These are phyloP conservation scores for Moniliella sp. DNA, from an alignment of 1,284 basidiomycete genomes.

Conservation along the genomic window DNA sequence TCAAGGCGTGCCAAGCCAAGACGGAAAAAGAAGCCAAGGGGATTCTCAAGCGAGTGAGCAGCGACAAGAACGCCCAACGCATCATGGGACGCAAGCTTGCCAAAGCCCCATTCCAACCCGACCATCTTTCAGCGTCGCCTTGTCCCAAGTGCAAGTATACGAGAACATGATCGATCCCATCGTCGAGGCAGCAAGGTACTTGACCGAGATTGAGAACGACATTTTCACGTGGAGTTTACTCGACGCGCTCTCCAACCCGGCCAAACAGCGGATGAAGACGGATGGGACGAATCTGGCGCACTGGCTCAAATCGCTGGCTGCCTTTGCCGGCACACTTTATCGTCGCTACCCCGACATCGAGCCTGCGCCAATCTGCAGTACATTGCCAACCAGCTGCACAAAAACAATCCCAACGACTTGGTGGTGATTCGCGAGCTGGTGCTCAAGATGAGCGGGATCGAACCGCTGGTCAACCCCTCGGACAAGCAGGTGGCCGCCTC, in stretches of 20 bases:
- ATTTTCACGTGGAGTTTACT: slow-evolving; percentile 70
- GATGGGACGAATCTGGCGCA: slow-evolving; percentile 76
- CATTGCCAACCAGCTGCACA: slow-evolving; percentile 59
- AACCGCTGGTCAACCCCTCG: slow-evolving; percentile 45
- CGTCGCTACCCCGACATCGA: slow-evolving; percentile 54
- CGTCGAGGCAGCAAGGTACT: slow-evolving; percentile 56
- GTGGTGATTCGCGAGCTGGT: slow-evolving; percentile 76
- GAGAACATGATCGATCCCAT: slow-evolving; percentile 78
- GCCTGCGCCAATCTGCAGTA: slow-evolving; percentile 67
- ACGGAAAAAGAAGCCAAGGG: slow-evolving; percentile 38
- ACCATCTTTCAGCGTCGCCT: slow-evolving; percentile 67
- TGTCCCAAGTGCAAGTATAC: slow-evolving; percentile 83
- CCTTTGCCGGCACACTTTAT: slow-evolving; percentile 79
- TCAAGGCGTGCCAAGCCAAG: slow-evolving; percentile 37
- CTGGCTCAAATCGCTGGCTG: slow-evolving; percentile 68
- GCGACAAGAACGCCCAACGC: slow-evolving; percentile 46
- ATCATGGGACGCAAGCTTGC: slow-evolving; percentile 56
- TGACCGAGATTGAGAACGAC: slow-evolving; percentile 78
- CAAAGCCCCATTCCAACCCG: slow-evolving; percentile 81
- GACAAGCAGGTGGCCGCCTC: slow-evolving; percentile 70
- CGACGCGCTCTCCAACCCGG: slow-evolving; percentile 51
- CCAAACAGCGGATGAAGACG: slow-evolving; percentile 64
- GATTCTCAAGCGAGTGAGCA: slow-evolving; percentile 34
- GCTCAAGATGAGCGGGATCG: slow-evolving; percentile 81
- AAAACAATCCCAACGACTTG: slow-evolving; percentile 57